phyloP scores from a whole-genome alignment of 2,329 filamentous ascomycete species.

The Penicillium expansum region DNA sequence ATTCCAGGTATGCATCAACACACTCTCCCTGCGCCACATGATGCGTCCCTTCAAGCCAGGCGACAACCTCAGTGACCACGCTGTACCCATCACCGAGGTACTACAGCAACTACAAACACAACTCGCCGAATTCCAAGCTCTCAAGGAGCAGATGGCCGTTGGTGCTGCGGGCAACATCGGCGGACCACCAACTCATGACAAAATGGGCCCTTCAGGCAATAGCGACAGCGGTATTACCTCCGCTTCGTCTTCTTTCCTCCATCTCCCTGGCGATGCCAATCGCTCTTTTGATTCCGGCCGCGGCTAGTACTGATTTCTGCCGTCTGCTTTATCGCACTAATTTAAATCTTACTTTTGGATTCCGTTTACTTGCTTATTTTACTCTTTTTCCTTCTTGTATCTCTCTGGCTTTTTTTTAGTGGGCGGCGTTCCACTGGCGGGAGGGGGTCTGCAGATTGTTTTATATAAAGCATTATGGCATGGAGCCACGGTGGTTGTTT shows the following conservation, averaged over 20 bases:
- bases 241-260: constrained; percentile 30
- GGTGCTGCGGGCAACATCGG: constrained; percentile 26
- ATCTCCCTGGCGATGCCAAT: constrained; percentile 20
- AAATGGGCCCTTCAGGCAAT: constrained; percentile 12
- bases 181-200: constrained; percentile 13
- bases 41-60: constrained; percentile 65
- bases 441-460: constrained; percentile 16
- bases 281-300: constrained; percentile 19
- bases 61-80: constrained; percentile 65
- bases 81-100: constrained; percentile 73
- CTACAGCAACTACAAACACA: constrained; percentile 42
- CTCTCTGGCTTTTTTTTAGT: constrained; percentile 4
- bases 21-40: constrained; percentile 75
- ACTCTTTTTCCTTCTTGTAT: constrained; percentile 5
- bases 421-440: constrained; percentile 28
- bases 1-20: constrained; percentile 73
- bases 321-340: not conserved
- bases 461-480: constrained; percentile 27
- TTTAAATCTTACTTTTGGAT: constrained; percentile 7
- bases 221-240: constrained; percentile 24
- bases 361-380: constrained; percentile 3
- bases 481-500: constrained; percentile 27
- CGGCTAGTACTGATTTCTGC: constrained; percentile 11
- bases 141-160: constrained; percentile 40
- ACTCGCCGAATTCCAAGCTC: constrained; percentile 40